Conservation (phyloP, 345 rosid species). For the Eucalyptus curtisii region DNA sequence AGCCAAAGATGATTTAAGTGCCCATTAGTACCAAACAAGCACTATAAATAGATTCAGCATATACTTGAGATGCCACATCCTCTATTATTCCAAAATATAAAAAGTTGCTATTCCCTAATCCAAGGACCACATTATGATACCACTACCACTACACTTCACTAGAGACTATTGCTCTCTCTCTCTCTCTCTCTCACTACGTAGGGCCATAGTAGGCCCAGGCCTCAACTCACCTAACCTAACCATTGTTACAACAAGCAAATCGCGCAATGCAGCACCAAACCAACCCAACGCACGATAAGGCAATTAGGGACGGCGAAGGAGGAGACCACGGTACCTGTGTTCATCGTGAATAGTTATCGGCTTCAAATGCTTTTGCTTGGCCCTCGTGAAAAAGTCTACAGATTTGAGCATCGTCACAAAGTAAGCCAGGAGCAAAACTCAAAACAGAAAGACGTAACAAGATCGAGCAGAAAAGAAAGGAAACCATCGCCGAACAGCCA, state of each 20-base stretch:
- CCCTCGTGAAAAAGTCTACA: conserved; percentile 59
- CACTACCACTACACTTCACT: not conserved
- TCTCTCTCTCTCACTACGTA: not conserved
- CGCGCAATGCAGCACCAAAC: not conserved
- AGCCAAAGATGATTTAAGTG: not conserved
- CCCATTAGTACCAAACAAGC: not conserved
- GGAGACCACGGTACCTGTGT: conserved; percentile 43
- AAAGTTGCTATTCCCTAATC: not conserved
- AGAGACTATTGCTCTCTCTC: not conserved
- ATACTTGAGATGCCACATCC: not conserved
- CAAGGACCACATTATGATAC: not conserved
- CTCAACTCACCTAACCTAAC: not conserved
- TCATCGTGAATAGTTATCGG: conserved; percentile 61
- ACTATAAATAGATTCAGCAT: not conserved
- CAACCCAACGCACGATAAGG: not conserved
- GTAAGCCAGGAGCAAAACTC: not conserved
- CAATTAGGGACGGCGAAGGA: not conserved
- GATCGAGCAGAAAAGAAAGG: not conserved
- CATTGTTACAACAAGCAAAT: not conserved
- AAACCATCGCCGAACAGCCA: not conserved
- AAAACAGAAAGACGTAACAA: not conserved
- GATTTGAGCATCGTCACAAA: not conserved
- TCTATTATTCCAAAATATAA: not conserved
- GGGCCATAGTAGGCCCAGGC: not conserved
- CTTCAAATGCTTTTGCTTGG: conserved; percentile 68